phyloP scores from a whole-genome alignment of 2,329 filamentous ascomycete species.

The Ophiosphaerella herpotricha region DNA sequence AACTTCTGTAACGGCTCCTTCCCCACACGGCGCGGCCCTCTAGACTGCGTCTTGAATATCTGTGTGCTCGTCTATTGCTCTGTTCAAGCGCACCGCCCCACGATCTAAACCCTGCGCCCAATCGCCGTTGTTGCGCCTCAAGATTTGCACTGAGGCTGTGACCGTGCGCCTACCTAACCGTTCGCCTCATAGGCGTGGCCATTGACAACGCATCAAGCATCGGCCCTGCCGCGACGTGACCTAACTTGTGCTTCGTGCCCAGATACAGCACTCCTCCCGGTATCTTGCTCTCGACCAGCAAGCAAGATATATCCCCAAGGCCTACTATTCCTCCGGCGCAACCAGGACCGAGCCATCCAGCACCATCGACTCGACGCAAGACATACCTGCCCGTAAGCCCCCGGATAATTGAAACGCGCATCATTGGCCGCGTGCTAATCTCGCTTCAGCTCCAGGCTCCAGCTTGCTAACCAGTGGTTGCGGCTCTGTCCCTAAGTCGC shows the following conservation, averaged over 20 bases:
- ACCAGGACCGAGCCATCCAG: conserved; percentile 22
- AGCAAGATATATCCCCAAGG: conserved; percentile 33
- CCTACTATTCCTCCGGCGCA: conserved; percentile 26
- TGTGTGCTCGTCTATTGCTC: conserved; percentile 16
- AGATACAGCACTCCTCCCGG: conserved; percentile 34
- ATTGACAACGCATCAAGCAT: conserved; percentile 52
- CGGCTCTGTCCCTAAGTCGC: conserved; percentile 29
- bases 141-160: conserved; percentile 33
- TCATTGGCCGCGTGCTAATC: conserved; percentile 40
- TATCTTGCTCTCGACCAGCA: conserved; percentile 38
- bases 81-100: conserved; percentile 42
- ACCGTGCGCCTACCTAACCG: conserved; percentile 36
- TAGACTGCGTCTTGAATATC: conserved; percentile 30
- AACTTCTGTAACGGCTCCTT: conserved; percentile 37
- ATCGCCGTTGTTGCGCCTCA: conserved; percentile 38
- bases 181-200: conserved; percentile 47
- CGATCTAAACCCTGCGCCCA: conserved; percentile 24
- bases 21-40: conserved; percentile 45
- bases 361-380: conserved; percentile 18
- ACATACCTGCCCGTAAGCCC: conserved; percentile 28
- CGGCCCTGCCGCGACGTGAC: conserved; percentile 45
- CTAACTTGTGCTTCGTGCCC: conserved; percentile 34
- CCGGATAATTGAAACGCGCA: conserved; percentile 18
- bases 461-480: conserved; percentile 35
- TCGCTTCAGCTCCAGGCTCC: conserved; percentile 40